Percentiles rank a stretch among this genome's conserved stretches.
These are phyloP conservation scores for Penicillium sumatraense DNA, from an alignment of 2,329 filamentous ascomycete genomes.

Conservation along the genomic window DNA sequence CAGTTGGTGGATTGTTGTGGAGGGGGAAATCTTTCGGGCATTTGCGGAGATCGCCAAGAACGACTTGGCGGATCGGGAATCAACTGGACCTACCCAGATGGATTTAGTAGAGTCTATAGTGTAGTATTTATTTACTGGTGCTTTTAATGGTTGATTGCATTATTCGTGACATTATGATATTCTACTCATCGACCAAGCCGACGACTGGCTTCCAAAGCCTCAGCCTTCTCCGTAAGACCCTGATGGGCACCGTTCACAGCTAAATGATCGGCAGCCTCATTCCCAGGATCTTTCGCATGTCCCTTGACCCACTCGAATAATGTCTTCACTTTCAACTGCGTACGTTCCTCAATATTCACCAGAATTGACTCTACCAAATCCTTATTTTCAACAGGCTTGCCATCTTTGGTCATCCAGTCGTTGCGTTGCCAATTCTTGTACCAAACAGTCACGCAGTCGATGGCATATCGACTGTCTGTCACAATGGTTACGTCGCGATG, in stretches of 20 bases:
- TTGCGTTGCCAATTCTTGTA: slow-evolving; percentile 75
- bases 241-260: slow-evolving; percentile 69
- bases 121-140: no score
- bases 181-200: slow-evolving; percentile 32
- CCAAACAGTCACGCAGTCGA: slow-evolving; percentile 88
- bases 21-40: neutral
- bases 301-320: slow-evolving; percentile 90
- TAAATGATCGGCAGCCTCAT: slow-evolving; percentile 77
- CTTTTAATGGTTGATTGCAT: no score
- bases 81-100: no score
- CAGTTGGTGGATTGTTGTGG: neutral
- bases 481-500: slow-evolving; percentile 74
- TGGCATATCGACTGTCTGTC: slow-evolving; percentile 89
- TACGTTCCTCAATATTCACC: slow-evolving; percentile 71
- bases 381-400: slow-evolving; percentile 79
- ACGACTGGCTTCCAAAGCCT: slow-evolving; percentile 28
- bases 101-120: neutral
- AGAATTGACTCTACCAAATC: slow-evolving; percentile 79
- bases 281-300: slow-evolving; percentile 73
- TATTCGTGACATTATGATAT: slow-evolving; percentile 3
- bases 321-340: slow-evolving; percentile 63
- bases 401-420: slow-evolving; percentile 74
- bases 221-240: slow-evolving; percentile 36
- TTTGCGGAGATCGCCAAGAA: neutral
- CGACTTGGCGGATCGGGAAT: no score